Percentiles rank a stretch among this genome's conserved stretches.
Conservation (phyloP, 192 early-diverging fungal species). For the Geosiphon pyriformis region DNA sequence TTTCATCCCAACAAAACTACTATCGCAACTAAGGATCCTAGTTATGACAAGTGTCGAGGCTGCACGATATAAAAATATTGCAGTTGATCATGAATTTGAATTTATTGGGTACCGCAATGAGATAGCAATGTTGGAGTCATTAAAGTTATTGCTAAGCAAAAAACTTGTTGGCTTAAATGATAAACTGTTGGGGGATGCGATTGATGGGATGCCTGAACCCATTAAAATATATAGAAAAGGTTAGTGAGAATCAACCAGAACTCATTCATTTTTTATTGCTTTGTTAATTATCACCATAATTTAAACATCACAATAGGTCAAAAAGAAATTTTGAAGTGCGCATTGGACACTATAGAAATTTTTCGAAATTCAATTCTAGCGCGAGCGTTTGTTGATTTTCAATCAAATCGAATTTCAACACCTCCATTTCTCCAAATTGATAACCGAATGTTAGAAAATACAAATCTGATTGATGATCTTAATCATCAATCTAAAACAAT, state of each 20-base stretch:
- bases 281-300: too few species aligned
- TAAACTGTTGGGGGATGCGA: neutral
- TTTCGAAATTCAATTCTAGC: neutral
- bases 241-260: too few species aligned
- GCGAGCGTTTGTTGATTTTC: neutral
- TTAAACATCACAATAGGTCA: neutral
- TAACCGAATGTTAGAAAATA: neutral
- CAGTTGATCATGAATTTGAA: neutral
- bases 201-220: neutral
- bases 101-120: conserved; percentile 6
- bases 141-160: neutral
- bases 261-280: too few species aligned
- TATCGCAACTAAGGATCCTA: neutral
- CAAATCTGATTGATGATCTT: neutral
- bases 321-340: neutral
- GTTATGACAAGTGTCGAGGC: neutral
- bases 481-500: neutral
- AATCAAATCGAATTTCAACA: neutral
- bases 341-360: neutral
- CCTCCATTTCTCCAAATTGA: neutral
- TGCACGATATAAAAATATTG: neutral
- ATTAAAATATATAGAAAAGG: conserved; percentile 2
- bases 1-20: neutral
- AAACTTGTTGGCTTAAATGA: neutral
- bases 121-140: neutral